phyloP scores from a whole-genome alignment of 768 basidiomycete species.

The Tricholoma terreum region DNA sequence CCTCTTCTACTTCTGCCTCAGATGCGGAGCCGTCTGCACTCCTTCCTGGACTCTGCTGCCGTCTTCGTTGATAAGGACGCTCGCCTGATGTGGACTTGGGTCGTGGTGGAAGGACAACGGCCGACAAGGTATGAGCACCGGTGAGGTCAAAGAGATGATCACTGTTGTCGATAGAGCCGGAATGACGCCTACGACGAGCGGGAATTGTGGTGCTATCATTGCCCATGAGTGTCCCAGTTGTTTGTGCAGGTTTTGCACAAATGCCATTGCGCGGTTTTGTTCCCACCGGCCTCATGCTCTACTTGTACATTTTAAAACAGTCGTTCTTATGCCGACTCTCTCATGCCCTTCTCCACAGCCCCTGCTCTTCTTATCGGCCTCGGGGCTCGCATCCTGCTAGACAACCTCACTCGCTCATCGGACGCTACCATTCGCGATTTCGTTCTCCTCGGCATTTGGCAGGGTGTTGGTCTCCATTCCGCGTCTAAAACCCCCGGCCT shows the following conservation, averaged over 20 bases:
- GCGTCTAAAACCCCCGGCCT: conserved; percentile 54
- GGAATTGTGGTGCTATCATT: conserved; percentile 31
- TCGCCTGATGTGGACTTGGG: conserved; percentile 76
- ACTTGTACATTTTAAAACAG: not conserved
- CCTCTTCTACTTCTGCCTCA: conserved; percentile 25
- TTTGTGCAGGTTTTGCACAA: no score
- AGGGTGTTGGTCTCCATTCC: conserved; percentile 73
- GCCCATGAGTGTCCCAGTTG: not conserved
- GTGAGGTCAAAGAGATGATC: conserved; percentile 22
- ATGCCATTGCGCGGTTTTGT: no score
- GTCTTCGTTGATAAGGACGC: conserved; percentile 46
- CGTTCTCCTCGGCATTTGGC: conserved; percentile 69
- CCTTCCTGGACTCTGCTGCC: conserved; percentile 42
- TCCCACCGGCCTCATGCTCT: not conserved
- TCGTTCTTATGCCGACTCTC: not conserved
- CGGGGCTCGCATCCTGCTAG: conserved; percentile 67
- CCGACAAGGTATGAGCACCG: conserved; percentile 19
- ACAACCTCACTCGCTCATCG: conserved; percentile 48
- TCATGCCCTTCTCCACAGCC: conserved; percentile 47
- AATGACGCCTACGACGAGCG: conserved; percentile 61
- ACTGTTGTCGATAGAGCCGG: conserved; percentile 46
- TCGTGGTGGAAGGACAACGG: conserved; percentile 53
- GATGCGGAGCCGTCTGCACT: conserved; percentile 29
- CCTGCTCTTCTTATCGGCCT: conserved; percentile 72
- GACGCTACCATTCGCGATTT: conserved; percentile 53